Conservation (phyloP, 306 rosid genomes). For the Boehmeria nivea region DNA sequence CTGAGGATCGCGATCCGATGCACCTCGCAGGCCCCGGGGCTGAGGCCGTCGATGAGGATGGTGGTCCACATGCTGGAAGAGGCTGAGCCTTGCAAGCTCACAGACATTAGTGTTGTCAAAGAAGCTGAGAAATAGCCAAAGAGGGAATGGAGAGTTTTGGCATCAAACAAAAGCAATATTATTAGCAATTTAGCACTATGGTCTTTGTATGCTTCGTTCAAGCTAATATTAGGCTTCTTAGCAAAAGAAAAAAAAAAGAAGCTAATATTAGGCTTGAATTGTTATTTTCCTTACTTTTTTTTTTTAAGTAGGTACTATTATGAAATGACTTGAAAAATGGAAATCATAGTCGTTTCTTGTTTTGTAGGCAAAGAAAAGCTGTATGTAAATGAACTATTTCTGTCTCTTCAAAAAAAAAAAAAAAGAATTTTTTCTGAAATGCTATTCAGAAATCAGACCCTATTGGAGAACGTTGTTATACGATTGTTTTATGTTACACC, state of each 20-base stretch:
- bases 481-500: background rate
- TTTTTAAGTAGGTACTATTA: background rate
- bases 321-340: background rate
- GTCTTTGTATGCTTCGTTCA: no score
- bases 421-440: no score
- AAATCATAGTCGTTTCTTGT: conserved; percentile 2
- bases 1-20: conserved; percentile 59
- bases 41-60: conserved; percentile 87
- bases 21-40: conserved; percentile 45
- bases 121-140: no score
- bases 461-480: no score
- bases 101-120: conserved; percentile 26
- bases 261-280: no score
- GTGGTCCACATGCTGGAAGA: conserved; percentile 88
- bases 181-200: background rate
- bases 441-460: no score
- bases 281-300: background rate
- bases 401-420: no score
- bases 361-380: background rate
- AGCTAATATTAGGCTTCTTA: no score
- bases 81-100: conserved; percentile 48
- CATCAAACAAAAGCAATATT: conserved; percentile 1
- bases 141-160: no score
- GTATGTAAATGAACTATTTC: background rate
- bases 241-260: no score